Evolutionary conservation across 1,284 basidiomycete genomes (phyloP).

Genomic region (Fomitopsis betulina): DNA sequence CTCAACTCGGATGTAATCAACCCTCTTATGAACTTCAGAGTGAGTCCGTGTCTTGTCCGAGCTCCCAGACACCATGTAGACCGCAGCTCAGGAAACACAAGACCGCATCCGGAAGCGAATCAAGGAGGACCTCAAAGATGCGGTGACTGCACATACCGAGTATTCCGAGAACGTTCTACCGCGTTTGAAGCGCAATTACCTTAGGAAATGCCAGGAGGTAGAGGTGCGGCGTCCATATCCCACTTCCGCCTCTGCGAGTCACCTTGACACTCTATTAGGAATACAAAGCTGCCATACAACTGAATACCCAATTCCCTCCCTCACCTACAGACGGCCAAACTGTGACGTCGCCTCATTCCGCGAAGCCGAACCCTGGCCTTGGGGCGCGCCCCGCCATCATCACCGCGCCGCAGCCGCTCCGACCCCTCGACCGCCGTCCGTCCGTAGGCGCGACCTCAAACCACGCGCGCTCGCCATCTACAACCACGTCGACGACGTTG

Average conservation of each 20-base stretch:
- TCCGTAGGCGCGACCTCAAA: conserved; percentile 49
- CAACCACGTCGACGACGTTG: conserved; percentile 49
- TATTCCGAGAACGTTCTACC: conserved; percentile 74
- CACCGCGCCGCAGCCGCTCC: conserved; percentile 64
- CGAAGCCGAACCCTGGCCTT: conserved; percentile 29
- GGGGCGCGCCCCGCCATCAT: conserved; percentile 37
- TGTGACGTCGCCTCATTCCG: conserved; percentile 10
- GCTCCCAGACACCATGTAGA: conserved; percentile 1
- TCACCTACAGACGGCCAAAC: conserved; percentile 11
- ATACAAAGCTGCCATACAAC: conserved; percentile 47
- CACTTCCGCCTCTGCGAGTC: not conserved
- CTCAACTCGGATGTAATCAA: conserved; percentile 70
- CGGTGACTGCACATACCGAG: conserved; percentile 67
- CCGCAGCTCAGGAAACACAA: conserved; percentile 65
- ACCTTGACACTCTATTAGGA: conserved; percentile 39
- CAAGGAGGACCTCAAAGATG: conserved; percentile 82
- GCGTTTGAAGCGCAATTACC: conserved; percentile 72
- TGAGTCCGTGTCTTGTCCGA: conserved; percentile 24
- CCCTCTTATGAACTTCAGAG: conserved; percentile 65
- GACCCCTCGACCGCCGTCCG: conserved; percentile 69
- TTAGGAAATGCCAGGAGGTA: conserved; percentile 77
- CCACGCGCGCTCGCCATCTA: conserved; percentile 69
- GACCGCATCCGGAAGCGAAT: conserved; percentile 86
- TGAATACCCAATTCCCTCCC: conserved; percentile 20
- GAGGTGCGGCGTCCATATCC: conserved; percentile 48